These are phyloP conservation scores for Pichiaceae sp. DNA, from an alignment of 1,139 yeast species.

Conservation along the genomic window DNA sequence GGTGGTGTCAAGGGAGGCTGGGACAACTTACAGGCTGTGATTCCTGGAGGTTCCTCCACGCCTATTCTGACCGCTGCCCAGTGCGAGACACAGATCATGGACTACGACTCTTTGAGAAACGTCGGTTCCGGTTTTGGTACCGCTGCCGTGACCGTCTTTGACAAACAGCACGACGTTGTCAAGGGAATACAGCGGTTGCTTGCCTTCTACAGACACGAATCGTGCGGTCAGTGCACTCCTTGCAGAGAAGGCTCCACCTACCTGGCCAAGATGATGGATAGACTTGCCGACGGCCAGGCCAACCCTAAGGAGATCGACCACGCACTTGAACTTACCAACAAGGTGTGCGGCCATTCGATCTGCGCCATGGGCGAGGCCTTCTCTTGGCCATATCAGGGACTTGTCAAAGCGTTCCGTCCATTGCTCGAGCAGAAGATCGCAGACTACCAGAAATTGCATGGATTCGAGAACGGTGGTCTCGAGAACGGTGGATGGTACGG, in stretches of 20 bases:
- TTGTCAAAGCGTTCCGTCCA: constrained; percentile 76
- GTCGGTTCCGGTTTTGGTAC: constrained; percentile 85
- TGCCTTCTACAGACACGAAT: constrained; percentile 80
- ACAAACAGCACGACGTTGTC: constrained; percentile 74
- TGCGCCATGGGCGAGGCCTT: constrained; percentile 92
- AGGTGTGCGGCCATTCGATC: constrained; percentile 83
- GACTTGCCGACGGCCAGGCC: constrained; percentile 73
- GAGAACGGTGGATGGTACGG: constrained; percentile 75
- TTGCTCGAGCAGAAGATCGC: constrained; percentile 67
- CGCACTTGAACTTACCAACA: constrained; percentile 74
- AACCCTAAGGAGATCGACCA: constrained; percentile 70
- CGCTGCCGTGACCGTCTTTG: constrained; percentile 87
- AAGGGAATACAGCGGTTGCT: constrained; percentile 80
- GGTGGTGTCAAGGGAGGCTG: constrained; percentile 89
- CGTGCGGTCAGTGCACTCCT: constrained; percentile 92
- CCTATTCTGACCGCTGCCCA: constrained; percentile 65
- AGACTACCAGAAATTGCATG: constrained; percentile 28
- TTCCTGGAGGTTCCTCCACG: constrained; percentile 86
- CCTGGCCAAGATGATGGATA: constrained; percentile 75
- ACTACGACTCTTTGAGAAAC: constrained; percentile 75
- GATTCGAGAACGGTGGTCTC: constrained; percentile 35
- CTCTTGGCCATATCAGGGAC: constrained; percentile 89
- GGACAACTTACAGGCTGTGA: constrained; percentile 79
- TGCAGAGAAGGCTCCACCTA: constrained; percentile 93
- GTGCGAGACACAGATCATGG: constrained; percentile 71